Conservation (phyloP, 345 rosid genomes). For the Orychophragmus violaceus region DNA sequence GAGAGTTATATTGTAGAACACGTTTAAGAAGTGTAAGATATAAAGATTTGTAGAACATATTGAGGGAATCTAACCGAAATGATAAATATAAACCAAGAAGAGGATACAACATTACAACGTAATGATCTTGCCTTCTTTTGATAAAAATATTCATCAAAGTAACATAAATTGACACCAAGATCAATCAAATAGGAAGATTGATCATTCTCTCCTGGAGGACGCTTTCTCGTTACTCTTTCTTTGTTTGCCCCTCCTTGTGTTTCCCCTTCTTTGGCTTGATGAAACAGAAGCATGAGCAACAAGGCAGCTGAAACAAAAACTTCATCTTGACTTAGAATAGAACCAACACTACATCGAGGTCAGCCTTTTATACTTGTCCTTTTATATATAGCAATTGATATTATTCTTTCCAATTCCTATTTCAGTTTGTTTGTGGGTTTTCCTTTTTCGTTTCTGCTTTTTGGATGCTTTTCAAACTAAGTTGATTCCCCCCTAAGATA, state of each 20-base stretch:
- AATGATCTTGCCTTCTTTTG: background rate
- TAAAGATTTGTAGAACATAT: background rate
- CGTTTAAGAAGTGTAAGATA: background rate
- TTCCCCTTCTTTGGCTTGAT: conserved; percentile 42
- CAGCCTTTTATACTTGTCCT: background rate
- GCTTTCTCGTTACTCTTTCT: conserved; percentile 15
- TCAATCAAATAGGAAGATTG: background rate
- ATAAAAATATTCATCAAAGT: background rate
- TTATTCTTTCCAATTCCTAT: background rate
- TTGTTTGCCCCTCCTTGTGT: conserved; percentile 37
- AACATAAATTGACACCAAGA: conserved; percentile 1
- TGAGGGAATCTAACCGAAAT: background rate
- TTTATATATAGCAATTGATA: background rate
- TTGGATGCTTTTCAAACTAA: conserved; percentile 33
- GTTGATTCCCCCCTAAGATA: conserved; percentile 16
- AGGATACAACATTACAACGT: background rate
- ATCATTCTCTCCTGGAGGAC: background rate
- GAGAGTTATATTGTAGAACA: background rate
- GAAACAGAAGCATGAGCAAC: conserved; percentile 42
- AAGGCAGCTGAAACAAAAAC: conserved; percentile 53
- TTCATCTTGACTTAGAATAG: conserved; percentile 37
- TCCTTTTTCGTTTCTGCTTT: conserved; percentile 22
- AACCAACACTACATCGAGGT: background rate
- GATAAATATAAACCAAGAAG: background rate
- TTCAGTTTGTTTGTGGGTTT: background rate